Conservation (phyloP, 805 yeast species). For the Hanseniaspora vineae region DNA sequence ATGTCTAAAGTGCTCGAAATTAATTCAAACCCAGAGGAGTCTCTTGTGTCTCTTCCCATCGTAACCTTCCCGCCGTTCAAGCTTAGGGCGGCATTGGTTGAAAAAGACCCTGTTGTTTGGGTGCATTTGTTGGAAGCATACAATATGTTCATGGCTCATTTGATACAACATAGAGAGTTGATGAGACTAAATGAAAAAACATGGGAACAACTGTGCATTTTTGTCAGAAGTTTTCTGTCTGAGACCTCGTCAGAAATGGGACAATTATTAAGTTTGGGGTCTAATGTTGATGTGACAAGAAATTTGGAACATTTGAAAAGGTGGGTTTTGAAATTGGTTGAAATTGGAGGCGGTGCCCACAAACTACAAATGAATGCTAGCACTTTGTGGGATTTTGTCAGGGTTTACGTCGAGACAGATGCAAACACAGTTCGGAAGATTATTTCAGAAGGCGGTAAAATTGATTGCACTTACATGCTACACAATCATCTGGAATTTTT, state of each 20-base stretch:
- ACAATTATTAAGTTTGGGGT: conserved; percentile 54
- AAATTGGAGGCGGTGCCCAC: conserved; percentile 35
- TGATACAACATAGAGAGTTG: conserved; percentile 27
- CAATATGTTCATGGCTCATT: conserved; percentile 36
- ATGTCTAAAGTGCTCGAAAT: not conserved
- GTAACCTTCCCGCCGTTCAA: conserved; percentile 66
- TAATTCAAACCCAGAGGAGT: not conserved
- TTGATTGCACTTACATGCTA: conserved; percentile 26
- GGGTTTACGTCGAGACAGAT: conserved; percentile 36
- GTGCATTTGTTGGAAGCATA: conserved; percentile 57
- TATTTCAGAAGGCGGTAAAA: conserved; percentile 33
- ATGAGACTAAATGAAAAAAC: conserved; percentile 37
- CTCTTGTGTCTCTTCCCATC: conserved; percentile 34
- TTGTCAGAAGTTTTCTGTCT: conserved; percentile 41
- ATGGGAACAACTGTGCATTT: conserved; percentile 43
- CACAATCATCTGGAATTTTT: conserved; percentile 40
- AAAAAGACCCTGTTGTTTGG: conserved; percentile 79
- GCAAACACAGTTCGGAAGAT: conserved; percentile 34
- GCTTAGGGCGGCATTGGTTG: conserved; percentile 62
- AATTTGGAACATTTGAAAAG: conserved; percentile 36
- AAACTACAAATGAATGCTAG: conserved; percentile 47
- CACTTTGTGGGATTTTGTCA: conserved; percentile 51
- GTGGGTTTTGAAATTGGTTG: conserved; percentile 39
- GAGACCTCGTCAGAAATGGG: conserved; percentile 53
- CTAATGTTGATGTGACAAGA: conserved; percentile 51